Conservation (phyloP, 1,139 yeast species). For the Yamadazyma membranifaciens region DNA sequence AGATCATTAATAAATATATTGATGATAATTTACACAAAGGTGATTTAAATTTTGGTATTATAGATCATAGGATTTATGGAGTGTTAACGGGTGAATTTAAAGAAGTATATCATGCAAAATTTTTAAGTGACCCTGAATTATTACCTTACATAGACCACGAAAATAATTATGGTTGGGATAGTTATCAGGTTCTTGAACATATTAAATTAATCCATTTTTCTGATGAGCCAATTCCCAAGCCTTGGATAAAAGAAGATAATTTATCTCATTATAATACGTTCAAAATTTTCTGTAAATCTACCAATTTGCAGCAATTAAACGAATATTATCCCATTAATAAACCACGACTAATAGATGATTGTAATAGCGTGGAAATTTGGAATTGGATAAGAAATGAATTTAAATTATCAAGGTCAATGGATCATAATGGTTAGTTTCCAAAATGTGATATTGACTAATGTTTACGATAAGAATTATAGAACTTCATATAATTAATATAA, state of each 20-base stretch:
- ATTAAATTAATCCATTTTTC: conserved; percentile 40
- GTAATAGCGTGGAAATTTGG: conserved; percentile 35
- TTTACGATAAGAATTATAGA: too few species aligned
- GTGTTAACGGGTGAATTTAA: conserved; percentile 50
- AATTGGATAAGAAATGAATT: conserved; percentile 20
- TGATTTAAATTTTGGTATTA: conserved; percentile 23
- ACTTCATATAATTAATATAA: too few species aligned
- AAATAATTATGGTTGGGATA: conserved; percentile 28
- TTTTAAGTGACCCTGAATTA: conserved; percentile 32
- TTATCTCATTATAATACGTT: conserved; percentile 23
- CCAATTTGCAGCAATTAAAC: conserved; percentile 17
- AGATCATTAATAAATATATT: conserved; percentile 38
- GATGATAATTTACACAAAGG: conserved; percentile 9
- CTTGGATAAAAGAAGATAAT: conserved; percentile 35
- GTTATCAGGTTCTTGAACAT: conserved; percentile 17
- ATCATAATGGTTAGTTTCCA: conserved; percentile 2
- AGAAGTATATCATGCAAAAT: conserved; percentile 23
- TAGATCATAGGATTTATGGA: conserved; percentile 49
- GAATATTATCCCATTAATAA: conserved; percentile 23
- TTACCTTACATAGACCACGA: conserved; percentile 26
- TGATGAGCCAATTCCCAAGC: conserved; percentile 48
- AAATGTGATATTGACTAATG: too few species aligned
- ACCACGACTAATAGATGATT: conserved; percentile 32
- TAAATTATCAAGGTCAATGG: not conserved
- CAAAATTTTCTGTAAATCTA: conserved; percentile 25